These are phyloP conservation scores for Trametes versicolor DNA, from an alignment of 1,284 basidiomycete genomes.

Conservation along the genomic window DNA sequence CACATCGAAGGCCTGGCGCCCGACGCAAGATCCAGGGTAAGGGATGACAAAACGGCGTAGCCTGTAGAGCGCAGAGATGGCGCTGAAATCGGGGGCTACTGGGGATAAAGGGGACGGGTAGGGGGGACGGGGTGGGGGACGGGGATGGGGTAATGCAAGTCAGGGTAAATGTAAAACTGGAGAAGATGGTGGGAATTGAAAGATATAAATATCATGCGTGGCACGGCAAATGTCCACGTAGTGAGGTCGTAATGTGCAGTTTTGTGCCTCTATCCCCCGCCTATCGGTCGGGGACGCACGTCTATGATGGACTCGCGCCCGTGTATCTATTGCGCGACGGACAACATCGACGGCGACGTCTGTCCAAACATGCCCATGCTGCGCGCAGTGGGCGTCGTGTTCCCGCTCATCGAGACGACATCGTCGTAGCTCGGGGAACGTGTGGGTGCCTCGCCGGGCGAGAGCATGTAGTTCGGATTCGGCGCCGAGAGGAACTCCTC, in stretches of 20 bases:
- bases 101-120: not conserved
- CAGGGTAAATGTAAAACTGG: not conserved
- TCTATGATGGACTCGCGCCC: not conserved
- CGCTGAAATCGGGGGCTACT: not conserved
- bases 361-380: conserved; percentile 21
- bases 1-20: conserved; percentile 33
- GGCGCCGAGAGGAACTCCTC: conserved; percentile 56
- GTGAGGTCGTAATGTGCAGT: conserved; percentile 25
- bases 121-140: not conserved
- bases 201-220: conserved; percentile 27
- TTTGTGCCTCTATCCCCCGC: conserved; percentile 10
- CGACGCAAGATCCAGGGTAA: conserved; percentile 19
- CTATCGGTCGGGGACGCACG: conserved; percentile 4
- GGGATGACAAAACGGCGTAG: not conserved
- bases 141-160: not conserved
- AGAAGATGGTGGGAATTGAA: not conserved
- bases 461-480: conserved; percentile 34
- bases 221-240: conserved; percentile 30
- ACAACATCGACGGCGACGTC: conserved; percentile 28
- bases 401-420: conserved; percentile 40
- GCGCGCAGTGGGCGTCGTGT: conserved; percentile 42
- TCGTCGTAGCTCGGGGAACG: conserved; percentile 47
- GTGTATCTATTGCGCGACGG: conserved; percentile 29
- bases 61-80: not conserved
- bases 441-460: conserved; percentile 41